Evolutionary conservation across 371 early-diverging fungal genomes (phyloP).

Genomic region (Actinomortierella wolfii): DNA sequence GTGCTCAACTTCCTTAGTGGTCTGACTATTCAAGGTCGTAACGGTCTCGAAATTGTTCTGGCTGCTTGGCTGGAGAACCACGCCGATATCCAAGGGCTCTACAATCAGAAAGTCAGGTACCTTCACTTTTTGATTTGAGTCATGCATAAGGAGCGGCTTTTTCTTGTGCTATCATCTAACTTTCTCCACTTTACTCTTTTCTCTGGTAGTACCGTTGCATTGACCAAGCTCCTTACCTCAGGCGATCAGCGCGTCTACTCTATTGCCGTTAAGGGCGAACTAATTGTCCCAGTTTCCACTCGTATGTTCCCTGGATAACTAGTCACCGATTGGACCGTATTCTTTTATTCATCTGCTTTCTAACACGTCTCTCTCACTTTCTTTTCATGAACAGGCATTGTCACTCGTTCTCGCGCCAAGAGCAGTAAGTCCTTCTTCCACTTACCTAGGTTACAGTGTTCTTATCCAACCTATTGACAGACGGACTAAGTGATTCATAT

Average conservation of each 20-base stretch:
- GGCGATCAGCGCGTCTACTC: conserved; percentile 70
- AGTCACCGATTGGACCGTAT: conserved; percentile 3
- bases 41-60: conserved; percentile 73
- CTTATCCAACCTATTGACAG: conserved; percentile 9
- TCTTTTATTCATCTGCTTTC: too few species aligned
- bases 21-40: conserved; percentile 56
- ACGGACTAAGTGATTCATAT: not conserved
- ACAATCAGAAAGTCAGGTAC: conserved; percentile 78
- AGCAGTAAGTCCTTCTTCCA: conserved; percentile 15
- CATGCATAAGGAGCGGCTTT: too few species aligned
- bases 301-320: conserved; percentile 43
- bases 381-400: conserved; percentile 30
- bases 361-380: not conserved
- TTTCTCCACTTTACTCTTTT: conserved; percentile 6
- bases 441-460: conserved; percentile 1
- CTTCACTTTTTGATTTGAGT: not conserved
- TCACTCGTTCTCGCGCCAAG: conserved; percentile 46
- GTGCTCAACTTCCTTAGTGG: conserved; percentile 70
- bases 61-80: conserved; percentile 79
- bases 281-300: conserved; percentile 70
- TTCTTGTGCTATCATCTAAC: too few species aligned
- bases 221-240: conserved; percentile 72
- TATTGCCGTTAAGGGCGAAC: conserved; percentile 81
- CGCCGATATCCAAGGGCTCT: conserved; percentile 76
- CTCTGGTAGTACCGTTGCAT: conserved; percentile 69